Conservation (phyloP, 140 eudicot species). For the Cichorium intybus region DNA sequence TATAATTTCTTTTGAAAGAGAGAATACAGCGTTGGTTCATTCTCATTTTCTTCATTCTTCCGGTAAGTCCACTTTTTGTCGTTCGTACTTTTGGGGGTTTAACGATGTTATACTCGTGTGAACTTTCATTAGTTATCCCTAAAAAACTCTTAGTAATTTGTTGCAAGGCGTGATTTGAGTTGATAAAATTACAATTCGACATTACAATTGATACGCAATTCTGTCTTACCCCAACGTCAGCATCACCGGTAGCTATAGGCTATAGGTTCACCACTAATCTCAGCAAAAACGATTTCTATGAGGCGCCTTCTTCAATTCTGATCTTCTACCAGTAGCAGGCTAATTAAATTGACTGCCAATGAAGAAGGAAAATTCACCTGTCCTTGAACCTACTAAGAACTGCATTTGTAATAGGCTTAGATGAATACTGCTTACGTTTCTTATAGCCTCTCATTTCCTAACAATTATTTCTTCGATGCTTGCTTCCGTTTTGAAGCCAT, state of each 20-base stretch:
- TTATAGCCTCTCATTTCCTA: background rate
- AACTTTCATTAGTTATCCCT: background rate
- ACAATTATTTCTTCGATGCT: background rate
- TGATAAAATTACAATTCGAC: background rate
- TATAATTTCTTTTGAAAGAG: background rate
- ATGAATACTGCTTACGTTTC: background rate
- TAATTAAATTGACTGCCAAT: background rate
- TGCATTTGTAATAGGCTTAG: slow-evolving; percentile 21
- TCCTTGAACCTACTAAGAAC: background rate
- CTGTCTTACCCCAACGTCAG: background rate
- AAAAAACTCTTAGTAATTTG: background rate
- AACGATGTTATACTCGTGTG: background rate
- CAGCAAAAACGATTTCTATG: background rate
- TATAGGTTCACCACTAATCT: background rate
- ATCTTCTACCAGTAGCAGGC: background rate
- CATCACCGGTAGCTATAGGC: background rate
- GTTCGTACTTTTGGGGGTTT: background rate
- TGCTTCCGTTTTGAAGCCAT: slow-evolving; percentile 12
- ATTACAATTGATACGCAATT: slow-evolving; percentile 3
- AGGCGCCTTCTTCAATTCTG: background rate
- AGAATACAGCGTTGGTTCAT: background rate
- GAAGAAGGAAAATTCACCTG: background rate
- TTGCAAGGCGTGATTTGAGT: background rate
- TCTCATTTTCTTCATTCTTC: slow-evolving; percentile 10
- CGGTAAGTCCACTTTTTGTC: slow-evolving; percentile 16